Evolutionary conservation across 2,329 filamentous ascomycete genomes (phyloP).

Genomic region (Graphiopsis chlorocephala): DNA sequence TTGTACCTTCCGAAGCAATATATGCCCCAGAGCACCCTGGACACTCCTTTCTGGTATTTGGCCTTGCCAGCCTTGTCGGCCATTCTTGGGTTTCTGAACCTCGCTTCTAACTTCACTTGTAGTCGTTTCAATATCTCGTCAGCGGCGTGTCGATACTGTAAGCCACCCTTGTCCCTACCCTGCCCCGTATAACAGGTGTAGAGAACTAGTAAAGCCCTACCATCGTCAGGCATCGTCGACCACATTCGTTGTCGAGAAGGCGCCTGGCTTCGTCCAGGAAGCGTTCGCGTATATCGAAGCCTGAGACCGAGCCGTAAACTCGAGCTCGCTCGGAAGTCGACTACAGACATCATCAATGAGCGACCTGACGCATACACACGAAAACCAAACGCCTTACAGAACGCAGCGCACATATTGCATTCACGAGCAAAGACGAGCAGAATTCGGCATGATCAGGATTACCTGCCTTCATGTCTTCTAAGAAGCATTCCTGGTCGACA

Average conservation of each 20-base stretch:
- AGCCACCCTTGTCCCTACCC: slow-evolving; percentile 1
- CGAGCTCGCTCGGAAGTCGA: slow-evolving; percentile 5
- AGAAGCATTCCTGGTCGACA: slow-evolving; percentile 6
- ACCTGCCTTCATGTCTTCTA: slow-evolving; percentile 4
- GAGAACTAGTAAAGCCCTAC: neutral
- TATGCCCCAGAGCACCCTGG: slow-evolving; percentile 9
- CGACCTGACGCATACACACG: neutral
- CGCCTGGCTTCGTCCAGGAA: slow-evolving; percentile 5
- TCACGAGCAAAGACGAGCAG: slow-evolving; percentile 36
- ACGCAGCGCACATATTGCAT: slow-evolving; percentile 26
- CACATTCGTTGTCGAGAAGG: neutral
- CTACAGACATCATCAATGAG: neutral
- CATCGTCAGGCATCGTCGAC: slow-evolving; percentile 3
- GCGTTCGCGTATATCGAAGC: slow-evolving; percentile 1
- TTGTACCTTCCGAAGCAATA: slow-evolving; percentile 9
- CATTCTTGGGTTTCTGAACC: neutral
- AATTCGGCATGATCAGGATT: neutral
- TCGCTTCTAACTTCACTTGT: slow-evolving; percentile 2
- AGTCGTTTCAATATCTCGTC: slow-evolving; percentile 8
- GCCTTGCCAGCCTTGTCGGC: neutral
- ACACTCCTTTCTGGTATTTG: slow-evolving; percentile 3
- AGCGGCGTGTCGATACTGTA: slow-evolving; percentile 7
- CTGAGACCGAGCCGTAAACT: slow-evolving; percentile 1
- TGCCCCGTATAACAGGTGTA: slow-evolving; percentile 8
- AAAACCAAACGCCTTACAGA: neutral